Conservation (phyloP, 2,329 filamentous ascomycete species). For the Neurospora sp. region DNA sequence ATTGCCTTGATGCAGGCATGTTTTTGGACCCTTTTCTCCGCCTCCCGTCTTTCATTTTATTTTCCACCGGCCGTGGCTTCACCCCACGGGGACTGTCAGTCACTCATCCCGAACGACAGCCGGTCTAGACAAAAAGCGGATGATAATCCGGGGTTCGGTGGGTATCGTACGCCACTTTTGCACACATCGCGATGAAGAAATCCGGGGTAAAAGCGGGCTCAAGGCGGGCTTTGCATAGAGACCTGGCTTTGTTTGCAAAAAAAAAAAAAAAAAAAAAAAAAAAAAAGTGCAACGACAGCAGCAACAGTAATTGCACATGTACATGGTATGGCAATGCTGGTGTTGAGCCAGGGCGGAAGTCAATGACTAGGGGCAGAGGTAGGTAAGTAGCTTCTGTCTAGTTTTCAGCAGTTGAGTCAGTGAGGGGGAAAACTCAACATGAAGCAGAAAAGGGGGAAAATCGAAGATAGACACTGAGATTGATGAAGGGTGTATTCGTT, state of each 20-base stretch:
- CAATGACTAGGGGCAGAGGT: too few species aligned
- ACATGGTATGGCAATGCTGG: too few species aligned
- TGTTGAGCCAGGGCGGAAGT: too few species aligned
- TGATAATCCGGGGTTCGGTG: neutral
- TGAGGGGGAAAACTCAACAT: neutral
- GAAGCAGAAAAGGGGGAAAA: neutral
- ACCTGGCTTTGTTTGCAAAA: neutral
- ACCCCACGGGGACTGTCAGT: neutral
- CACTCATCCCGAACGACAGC: neutral
- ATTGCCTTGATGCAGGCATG: neutral
- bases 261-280: too few species aligned
- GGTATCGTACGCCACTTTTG: neutral
- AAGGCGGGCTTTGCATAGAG: neutral
- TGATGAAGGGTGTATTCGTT: neutral
- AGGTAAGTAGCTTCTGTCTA: too few species aligned
- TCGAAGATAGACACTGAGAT: neutral
- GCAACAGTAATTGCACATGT: too few species aligned
- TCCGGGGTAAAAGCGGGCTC: neutral
- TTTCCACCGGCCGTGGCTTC: neutral
- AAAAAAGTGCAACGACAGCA: too few species aligned
- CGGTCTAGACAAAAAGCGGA: neutral
- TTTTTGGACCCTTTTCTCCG: neutral
- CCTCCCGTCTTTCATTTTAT: neutral
- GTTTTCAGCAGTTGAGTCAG: too few species aligned
- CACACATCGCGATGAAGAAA: neutral